These are phyloP conservation scores for Fusarium staphyleae DNA, from an alignment of 2,329 filamentous ascomycete species.

Conservation along the genomic window DNA sequence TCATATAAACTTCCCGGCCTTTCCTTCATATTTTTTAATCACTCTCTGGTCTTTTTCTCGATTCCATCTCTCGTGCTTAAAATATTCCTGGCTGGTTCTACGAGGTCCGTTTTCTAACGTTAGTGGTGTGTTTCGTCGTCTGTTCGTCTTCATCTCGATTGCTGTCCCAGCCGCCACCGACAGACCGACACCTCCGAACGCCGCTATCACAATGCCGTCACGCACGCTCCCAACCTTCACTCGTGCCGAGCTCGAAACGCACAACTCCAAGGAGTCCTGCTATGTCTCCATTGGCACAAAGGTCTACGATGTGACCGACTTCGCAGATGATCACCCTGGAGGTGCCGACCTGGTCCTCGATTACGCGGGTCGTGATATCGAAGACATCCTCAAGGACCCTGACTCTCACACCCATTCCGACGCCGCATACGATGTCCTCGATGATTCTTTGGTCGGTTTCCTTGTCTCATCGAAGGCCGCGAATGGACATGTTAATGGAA, in stretches of 20 bases:
- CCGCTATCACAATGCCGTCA: constrained; percentile 69
- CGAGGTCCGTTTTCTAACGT: constrained; percentile 11
- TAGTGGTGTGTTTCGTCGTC: constrained; percentile 10
- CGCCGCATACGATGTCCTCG: constrained; percentile 92
- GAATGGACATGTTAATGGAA: constrained; percentile 43
- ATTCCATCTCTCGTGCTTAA: constrained; percentile 2
- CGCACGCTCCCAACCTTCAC: constrained; percentile 85
- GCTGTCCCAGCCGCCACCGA: constrained; percentile 5
- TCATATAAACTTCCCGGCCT: constrained; percentile 27
- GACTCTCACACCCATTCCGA: constrained; percentile 87
- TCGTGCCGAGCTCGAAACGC: constrained; percentile 78
- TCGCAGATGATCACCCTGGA: constrained; percentile 89
- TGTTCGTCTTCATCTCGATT: constrained; percentile 12
- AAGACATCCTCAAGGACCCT: constrained; percentile 81
- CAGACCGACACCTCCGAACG: constrained; percentile 18
- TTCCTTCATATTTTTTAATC: constrained; percentile 14
- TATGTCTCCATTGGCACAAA: constrained; percentile 90
- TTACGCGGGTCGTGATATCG: constrained; percentile 87
- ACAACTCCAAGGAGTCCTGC: constrained; percentile 83
- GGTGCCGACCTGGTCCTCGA: constrained; percentile 88
- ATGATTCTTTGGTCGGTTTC: constrained; percentile 86
- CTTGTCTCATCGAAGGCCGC: constrained; percentile 66
- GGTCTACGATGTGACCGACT: constrained; percentile 94
- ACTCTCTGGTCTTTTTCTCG: constrained; percentile 5
- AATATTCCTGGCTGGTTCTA: constrained; percentile 4